Evolutionary conservation across 1,284 basidiomycete species (phyloP).

Genomic region (Vanrija pseudolonga): DNA sequence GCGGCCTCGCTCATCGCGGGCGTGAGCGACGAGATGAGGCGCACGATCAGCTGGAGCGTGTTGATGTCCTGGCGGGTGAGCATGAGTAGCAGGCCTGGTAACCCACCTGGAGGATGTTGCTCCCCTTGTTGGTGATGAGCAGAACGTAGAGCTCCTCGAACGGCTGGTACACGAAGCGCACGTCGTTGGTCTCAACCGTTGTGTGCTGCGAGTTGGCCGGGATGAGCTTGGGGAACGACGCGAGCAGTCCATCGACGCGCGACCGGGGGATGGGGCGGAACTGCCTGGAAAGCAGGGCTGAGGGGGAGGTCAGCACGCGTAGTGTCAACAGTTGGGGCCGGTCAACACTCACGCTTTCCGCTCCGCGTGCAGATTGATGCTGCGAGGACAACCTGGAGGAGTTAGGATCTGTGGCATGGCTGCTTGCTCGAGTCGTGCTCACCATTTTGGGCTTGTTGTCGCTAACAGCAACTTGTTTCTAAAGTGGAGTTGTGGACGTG

Average conservation of each 20-base stretch:
- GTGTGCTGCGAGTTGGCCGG: conserved; percentile 97
- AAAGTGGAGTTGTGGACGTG: too few relatives aligned
- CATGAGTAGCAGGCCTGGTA: background rate
- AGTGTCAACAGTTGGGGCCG: background rate
- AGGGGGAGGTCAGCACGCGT: background rate
- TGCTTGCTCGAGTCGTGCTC: background rate
- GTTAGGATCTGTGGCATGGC: background rate
- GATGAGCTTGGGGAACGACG: conserved; percentile 97
- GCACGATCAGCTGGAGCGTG: conserved; percentile 87
- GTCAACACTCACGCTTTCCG: conserved; percentile 48
- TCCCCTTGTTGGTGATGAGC: conserved; percentile 95
- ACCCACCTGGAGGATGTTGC: conserved; percentile 77
- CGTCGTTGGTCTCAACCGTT: conserved; percentile 84
- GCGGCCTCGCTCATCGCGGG: conserved; percentile 74
- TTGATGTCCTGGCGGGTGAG: conserved; percentile 73
- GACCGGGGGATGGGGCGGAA: conserved; percentile 91
- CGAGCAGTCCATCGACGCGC: conserved; percentile 89
- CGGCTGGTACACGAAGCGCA: conserved; percentile 97
- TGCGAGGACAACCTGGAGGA: conserved; percentile 58
- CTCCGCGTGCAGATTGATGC: conserved; percentile 73
- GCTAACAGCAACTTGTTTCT: too few relatives aligned
- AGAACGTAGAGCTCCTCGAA: conserved; percentile 97
- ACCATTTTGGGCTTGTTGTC: conserved; percentile 2
- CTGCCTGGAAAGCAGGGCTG: conserved; percentile 94
- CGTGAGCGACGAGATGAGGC: conserved; percentile 90